Evolutionary conservation across 2,329 filamentous ascomycete genomes (phyloP).

Genomic region (Falciphora oryzae): DNA sequence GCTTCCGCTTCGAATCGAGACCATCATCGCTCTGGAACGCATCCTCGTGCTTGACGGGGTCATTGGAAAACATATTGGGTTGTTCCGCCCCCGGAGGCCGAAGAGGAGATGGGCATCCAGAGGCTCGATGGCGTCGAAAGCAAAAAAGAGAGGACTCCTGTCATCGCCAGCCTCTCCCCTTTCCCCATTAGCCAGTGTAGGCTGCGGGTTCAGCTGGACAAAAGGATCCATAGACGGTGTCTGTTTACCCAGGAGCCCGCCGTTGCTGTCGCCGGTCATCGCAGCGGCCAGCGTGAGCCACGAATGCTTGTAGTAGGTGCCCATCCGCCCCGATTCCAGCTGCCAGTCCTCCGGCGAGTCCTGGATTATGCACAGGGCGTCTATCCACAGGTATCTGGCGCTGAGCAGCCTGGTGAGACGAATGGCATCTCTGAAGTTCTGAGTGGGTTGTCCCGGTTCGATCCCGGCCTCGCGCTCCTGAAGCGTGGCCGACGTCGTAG

Average conservation of each 20-base stretch:
- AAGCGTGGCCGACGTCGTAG: background rate
- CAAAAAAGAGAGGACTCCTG: background rate
- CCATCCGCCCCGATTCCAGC: slow-evolving; percentile 11
- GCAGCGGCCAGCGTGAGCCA: background rate
- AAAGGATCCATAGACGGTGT: background rate
- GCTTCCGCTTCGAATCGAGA: background rate
- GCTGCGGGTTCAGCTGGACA: background rate
- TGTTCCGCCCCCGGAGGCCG: background rate
- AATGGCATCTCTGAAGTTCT: slow-evolving; percentile 10
- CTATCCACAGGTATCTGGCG: slow-evolving; percentile 24
- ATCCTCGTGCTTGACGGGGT: background rate
- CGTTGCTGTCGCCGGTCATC: background rate
- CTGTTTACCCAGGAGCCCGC: background rate
- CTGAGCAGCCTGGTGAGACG: slow-evolving; percentile 13
- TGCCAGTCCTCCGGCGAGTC: slow-evolving; percentile 18
- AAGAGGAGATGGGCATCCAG: background rate
- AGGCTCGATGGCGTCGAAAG: background rate
- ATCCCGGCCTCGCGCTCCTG: background rate
- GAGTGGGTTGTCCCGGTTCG: background rate
- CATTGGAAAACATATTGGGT: background rate
- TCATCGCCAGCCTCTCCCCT: background rate
- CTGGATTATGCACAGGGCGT: slow-evolving; percentile 26
- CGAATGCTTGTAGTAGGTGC: background rate
- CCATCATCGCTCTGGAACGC: background rate
- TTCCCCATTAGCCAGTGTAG: background rate